These are phyloP conservation scores for Lepidium africanum DNA, from an alignment of 345 rosid genomes.

Conservation along the genomic window DNA sequence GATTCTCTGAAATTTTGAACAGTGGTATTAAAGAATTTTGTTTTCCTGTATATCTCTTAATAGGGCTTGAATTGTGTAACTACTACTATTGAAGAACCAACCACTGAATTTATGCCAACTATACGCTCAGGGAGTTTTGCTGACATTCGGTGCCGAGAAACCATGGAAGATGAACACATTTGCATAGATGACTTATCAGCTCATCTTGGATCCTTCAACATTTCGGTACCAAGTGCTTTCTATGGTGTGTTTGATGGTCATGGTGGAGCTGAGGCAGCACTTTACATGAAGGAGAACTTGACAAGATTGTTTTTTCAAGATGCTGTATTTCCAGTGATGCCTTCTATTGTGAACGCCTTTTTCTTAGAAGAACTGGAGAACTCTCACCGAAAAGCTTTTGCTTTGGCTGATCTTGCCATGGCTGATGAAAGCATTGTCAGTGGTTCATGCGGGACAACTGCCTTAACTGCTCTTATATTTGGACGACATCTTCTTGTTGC, in stretches of 20 bases:
- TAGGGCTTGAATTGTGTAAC: slow-evolving; percentile 17
- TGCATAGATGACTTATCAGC: slow-evolving; percentile 65
- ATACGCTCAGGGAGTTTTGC: slow-evolving; percentile 81
- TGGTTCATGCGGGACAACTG: slow-evolving; percentile 80
- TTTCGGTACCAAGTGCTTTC: slow-evolving; percentile 46
- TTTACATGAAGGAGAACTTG: slow-evolving; percentile 68
- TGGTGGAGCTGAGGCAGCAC: slow-evolving; percentile 69
- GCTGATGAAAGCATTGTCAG: slow-evolving; percentile 41
- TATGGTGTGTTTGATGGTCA: slow-evolving; percentile 93
- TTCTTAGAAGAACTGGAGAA: slow-evolving; percentile 50
- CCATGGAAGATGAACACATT: slow-evolving; percentile 80
- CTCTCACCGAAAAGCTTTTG: slow-evolving; percentile 56
- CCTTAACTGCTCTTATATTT: slow-evolving; percentile 71
- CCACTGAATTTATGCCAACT: slow-evolving; percentile 35
- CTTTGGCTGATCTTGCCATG: slow-evolving; percentile 67
- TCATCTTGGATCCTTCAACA: slow-evolving; percentile 36
- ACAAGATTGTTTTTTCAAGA: slow-evolving; percentile 75
- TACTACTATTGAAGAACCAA: slow-evolving; percentile 8
- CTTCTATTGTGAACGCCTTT: slow-evolving; percentile 3
- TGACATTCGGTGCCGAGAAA: slow-evolving; percentile 49
- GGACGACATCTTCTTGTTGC: slow-evolving; percentile 78
- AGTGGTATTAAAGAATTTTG: background rate
- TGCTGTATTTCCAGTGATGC: slow-evolving; percentile 52
- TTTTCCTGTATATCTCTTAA: background rate
- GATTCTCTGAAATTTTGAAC: background rate